Percentiles rank a stretch among this genome's conserved stretches.
Conservation (phyloP, 331 rosid species). For the Quercus lobata region DNA sequence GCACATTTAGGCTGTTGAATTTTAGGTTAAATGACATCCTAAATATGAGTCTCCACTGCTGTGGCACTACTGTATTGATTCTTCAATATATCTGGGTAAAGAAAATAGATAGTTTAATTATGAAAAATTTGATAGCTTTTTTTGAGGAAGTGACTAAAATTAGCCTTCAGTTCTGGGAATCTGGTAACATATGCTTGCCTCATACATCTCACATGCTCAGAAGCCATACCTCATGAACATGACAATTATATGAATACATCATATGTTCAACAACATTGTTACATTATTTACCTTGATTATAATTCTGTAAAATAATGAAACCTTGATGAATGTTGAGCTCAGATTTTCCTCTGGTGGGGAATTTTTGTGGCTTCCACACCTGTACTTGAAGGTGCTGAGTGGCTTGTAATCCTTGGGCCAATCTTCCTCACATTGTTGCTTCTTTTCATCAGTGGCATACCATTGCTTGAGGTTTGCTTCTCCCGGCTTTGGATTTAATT, state of each 20-base stretch:
- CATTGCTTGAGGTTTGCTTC: slow-evolving; percentile 82
- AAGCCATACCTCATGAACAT: neutral
- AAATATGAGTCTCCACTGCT: no score
- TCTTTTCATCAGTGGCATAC: slow-evolving; percentile 94
- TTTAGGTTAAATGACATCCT: no score
- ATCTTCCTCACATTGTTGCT: slow-evolving; percentile 79
- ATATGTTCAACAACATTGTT: neutral
- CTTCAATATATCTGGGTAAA: no score
- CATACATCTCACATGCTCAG: neutral
- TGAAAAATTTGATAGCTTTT: neutral
- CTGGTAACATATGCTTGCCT: neutral
- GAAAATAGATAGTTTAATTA: no score
- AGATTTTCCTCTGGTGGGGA: slow-evolving; percentile 99
- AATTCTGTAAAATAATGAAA: slow-evolving; percentile 13
- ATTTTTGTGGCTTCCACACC: slow-evolving; percentile 83
- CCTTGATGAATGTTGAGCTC: slow-evolving; percentile 19
- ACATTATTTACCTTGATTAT: neutral
- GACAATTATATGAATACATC: neutral
- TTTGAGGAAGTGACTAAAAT: neutral
- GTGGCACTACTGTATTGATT: no score
- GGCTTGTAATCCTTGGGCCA: slow-evolving; percentile 89
- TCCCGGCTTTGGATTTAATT: slow-evolving; percentile 19
- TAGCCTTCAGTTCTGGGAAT: neutral
- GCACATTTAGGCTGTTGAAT: neutral
- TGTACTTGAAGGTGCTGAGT: slow-evolving; percentile 67